Evolutionary conservation across 805 yeast species (phyloP).

Genomic region (Candida incommunis): DNA sequence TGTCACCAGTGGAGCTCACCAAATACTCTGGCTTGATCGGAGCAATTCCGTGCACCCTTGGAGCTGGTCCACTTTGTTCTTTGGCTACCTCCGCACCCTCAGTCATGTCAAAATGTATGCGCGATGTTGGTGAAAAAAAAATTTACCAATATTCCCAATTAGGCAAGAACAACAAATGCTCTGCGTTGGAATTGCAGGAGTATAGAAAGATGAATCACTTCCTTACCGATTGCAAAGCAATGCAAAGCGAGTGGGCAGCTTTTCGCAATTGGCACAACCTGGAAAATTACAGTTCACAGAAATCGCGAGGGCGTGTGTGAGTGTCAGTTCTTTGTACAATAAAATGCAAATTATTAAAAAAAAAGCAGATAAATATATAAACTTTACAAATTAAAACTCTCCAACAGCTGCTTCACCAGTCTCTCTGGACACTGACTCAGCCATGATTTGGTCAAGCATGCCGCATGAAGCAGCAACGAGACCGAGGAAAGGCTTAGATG

Average conservation of each 20-base stretch:
- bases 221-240: too few relatives aligned
- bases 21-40: constrained; percentile 13
- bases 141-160: background rate
- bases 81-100: background rate
- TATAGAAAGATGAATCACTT: background rate
- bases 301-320: too few relatives aligned
- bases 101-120: background rate
- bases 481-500: constrained; percentile 93
- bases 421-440: constrained; percentile 14
- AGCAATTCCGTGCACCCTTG: constrained; percentile 12
- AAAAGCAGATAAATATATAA: background rate
- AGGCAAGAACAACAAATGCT: background rate
- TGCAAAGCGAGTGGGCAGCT: too few relatives aligned
- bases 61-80: background rate
- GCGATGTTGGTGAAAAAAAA: background rate
- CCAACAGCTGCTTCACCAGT: background rate
- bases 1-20: background rate
- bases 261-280: too few relatives aligned
- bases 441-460: constrained; percentile 51
- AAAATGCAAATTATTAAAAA: too few relatives aligned
- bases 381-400: background rate
- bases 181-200: background rate
- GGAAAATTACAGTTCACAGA: too few relatives aligned
- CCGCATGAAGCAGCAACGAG: constrained; percentile 91
- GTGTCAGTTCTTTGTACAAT: too few relatives aligned